Conservation (phyloP, 345 rosid species). For the Linum trigynum region DNA sequence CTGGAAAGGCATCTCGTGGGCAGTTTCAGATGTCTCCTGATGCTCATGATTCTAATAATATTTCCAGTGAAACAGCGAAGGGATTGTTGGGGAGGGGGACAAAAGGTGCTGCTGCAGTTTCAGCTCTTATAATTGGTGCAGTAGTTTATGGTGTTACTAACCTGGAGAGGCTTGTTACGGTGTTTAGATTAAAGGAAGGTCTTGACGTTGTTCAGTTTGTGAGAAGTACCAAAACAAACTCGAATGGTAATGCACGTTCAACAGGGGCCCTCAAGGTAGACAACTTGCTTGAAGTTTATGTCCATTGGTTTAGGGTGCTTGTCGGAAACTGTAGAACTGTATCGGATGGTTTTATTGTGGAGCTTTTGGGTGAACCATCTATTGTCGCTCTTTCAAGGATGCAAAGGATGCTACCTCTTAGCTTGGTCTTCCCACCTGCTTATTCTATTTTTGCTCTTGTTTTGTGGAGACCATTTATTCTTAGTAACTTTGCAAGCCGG, state of each 20-base stretch:
- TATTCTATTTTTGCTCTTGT: slow-evolving; percentile 74
- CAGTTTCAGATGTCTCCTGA: slow-evolving; percentile 79
- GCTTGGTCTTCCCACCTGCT: slow-evolving; percentile 89
- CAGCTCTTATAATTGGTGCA: slow-evolving; percentile 75
- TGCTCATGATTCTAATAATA: slow-evolving; percentile 47
- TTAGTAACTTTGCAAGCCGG: slow-evolving; percentile 39
- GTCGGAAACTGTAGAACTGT: slow-evolving; percentile 83
- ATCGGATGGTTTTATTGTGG: slow-evolving; percentile 78
- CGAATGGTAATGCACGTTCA: slow-evolving; percentile 76
- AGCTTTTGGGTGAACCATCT: slow-evolving; percentile 83
- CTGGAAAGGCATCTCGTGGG: slow-evolving; percentile 73
- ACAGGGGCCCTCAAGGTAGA: slow-evolving; percentile 55
- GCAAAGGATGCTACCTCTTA: slow-evolving; percentile 81
- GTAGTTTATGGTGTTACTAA: slow-evolving; percentile 84
- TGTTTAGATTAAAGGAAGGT: slow-evolving; percentile 73
- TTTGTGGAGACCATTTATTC: slow-evolving; percentile 66
- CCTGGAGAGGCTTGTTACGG: slow-evolving; percentile 84
- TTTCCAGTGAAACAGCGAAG: slow-evolving; percentile 45
- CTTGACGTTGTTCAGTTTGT: slow-evolving; percentile 80
- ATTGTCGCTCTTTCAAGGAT: slow-evolving; percentile 82
- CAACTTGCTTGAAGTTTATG: slow-evolving; percentile 53
- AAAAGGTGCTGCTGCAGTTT: slow-evolving; percentile 67
- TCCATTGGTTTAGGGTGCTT: slow-evolving; percentile 90
- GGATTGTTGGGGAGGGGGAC: slow-evolving; percentile 37
- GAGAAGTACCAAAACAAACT: slow-evolving; percentile 55